A percentile compares a stretch with the other conserved stretches of the same genome.
These are phyloP conservation scores for Allodekkera sacchari DNA, from an alignment of 805 yeast species.

Conservation along the genomic window DNA sequence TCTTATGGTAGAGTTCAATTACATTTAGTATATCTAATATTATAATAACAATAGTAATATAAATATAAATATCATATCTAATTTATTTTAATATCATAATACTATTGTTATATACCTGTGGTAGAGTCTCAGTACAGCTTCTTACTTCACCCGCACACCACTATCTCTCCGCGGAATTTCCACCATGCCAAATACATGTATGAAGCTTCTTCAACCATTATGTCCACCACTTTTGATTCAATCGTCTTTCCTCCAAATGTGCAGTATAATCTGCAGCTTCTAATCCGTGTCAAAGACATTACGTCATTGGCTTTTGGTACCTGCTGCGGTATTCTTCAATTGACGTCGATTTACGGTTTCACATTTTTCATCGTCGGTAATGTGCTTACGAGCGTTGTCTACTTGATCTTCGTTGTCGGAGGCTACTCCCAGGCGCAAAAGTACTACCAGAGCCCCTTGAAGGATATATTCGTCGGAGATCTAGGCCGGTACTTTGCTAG, in stretches of 20 bases:
- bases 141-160: too few relatives aligned
- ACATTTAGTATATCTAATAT: too few relatives aligned
- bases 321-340: conserved; percentile 45
- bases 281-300: conserved; percentile 28
- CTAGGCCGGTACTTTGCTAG: conserved; percentile 42
- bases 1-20: too few relatives aligned
- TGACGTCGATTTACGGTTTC: conserved; percentile 43
- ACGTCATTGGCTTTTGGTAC: conserved; percentile 42
- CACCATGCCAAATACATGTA: too few relatives aligned
- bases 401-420: conserved; percentile 21
- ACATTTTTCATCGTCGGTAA: conserved; percentile 31
- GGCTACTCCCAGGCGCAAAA: conserved; percentile 4
- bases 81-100: too few relatives aligned
- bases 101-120: too few relatives aligned
- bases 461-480: conserved; percentile 35
- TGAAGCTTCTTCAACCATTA: too few relatives aligned
- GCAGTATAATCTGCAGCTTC: conserved; percentile 11
- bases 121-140: too few relatives aligned
- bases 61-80: too few relatives aligned
- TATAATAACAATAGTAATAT: too few relatives aligned
- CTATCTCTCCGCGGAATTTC: too few relatives aligned
- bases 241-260: conserved; percentile 2
- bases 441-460: conserved; percentile 32
- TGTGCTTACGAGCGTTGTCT: conserved; percentile 24
- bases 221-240: too few relatives aligned